Base-by-base conservation (phyloP, 2,329 filamentous ascomycete species). In the Acrodontium crateriforme region DNA sequence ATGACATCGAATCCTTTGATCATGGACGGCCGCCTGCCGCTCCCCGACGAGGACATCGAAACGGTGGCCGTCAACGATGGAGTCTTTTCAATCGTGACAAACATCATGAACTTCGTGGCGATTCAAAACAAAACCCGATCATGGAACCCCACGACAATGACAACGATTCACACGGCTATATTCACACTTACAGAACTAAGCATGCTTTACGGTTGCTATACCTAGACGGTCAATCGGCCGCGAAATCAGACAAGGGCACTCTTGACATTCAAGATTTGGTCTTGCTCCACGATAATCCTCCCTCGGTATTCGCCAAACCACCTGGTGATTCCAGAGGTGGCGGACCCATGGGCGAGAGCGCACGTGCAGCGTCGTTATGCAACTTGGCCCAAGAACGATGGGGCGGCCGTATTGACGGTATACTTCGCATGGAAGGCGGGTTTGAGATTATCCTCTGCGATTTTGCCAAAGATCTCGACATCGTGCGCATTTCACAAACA, bases 391-490 rank as follows among this genome's bases (percentile, higher is more conserved):
- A 50, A 24, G 33, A 50, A 41, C 29, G 69, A 48, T 74, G 67
- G 67, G 7, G 59, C 9, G 47, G 47, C 16, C 53, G 54, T 9
- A 55, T 78, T n/a, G 69, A 79, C 40, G 74, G 72, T 0, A 58
- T 79, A 13, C 50, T 81, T 2, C 65, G 76, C 8, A 74, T 74
- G 63, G 77, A 82, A 44, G 63, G 65, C 11, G 77, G 77, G 0
- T 80, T 80, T 38, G 77, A 82, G 49, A 60, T 78, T 29, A 75
- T 81, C 27, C 56, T 76, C 12, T 82, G 76, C 46, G 56, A 74
- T 29, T 81, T 82, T 36, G 50, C 49, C 18, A 44, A 53, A 9
- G 45, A 58, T 37, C 38, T 65, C 1, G 42, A 54, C 9, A 35
- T 53, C 5, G 37, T 54, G 5, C 42, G 47, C 5, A 52, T 59